Percentiles rank a stretch among this genome's conserved stretches.
These are phyloP conservation scores for Colletotrichum lupini DNA, from an alignment of 2,329 filamentous ascomycete genomes.

Conservation along the genomic window DNA sequence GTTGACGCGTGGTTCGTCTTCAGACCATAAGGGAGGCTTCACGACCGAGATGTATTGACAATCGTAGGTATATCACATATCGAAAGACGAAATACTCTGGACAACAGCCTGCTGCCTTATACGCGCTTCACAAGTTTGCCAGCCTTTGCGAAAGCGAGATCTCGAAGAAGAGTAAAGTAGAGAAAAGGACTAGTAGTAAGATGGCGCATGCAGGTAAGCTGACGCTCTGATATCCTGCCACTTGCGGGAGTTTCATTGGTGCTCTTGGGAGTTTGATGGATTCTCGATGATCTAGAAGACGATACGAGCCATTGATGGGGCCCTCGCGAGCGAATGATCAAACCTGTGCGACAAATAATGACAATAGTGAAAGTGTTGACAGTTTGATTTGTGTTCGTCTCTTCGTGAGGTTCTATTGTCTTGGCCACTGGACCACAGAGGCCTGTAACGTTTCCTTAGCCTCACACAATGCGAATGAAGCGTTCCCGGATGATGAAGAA, in stretches of 20 bases:
- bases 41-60: neutral
- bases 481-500: neutral
- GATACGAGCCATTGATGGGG: neutral
- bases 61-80: neutral
- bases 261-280: neutral
- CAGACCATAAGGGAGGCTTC: neutral
- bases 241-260: neutral
- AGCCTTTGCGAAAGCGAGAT: neutral
- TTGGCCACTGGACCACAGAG: no score
- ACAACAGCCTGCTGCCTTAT: neutral
- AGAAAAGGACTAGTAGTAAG: neutral
- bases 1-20: neutral
- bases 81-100: neutral
- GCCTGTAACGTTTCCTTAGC: neutral
- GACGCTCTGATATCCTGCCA: neutral
- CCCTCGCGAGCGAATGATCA: neutral
- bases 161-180: neutral
- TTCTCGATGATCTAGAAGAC: neutral
- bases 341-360: neutral
- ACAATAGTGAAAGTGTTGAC: neutral
- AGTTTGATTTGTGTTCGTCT: neutral
- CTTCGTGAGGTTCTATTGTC: no score
- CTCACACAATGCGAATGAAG: neutral
- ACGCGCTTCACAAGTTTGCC: neutral
- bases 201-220: neutral